These are phyloP conservation scores for Aquilaria sinensis DNA, from an alignment of 345 rosid species.

Conservation along the genomic window DNA sequence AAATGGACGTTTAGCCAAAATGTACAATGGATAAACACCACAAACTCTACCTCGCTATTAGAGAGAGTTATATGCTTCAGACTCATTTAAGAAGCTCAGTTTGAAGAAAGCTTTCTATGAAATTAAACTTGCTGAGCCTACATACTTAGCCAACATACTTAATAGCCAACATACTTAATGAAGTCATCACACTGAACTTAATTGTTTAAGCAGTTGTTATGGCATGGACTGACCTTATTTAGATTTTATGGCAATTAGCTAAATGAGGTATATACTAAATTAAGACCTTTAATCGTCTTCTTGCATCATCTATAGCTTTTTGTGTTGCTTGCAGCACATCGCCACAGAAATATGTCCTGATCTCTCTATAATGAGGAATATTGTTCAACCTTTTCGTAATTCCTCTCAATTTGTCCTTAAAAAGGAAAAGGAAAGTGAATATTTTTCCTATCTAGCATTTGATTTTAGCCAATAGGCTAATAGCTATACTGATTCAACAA, in stretches of 20 bases:
- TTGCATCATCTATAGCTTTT: constrained; percentile 69
- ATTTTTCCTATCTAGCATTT: background rate
- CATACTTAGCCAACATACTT: too few relatives aligned
- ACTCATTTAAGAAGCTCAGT: too few relatives aligned
- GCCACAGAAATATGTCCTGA: constrained; percentile 76
- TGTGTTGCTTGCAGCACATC: constrained; percentile 78
- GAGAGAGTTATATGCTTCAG: too few relatives aligned
- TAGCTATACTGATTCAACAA: background rate
- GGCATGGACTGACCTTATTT: background rate
- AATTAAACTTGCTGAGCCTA: too few relatives aligned
- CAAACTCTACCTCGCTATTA: too few relatives aligned
- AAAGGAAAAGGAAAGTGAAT: constrained; percentile 24
- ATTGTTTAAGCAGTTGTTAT: background rate
- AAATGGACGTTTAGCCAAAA: too few relatives aligned
- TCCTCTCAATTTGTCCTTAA: constrained; percentile 86
- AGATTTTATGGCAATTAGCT: constrained; percentile 5
- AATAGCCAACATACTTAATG: too few relatives aligned
- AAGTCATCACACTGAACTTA: too few relatives aligned
- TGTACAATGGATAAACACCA: too few relatives aligned
- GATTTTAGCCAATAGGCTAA: background rate
- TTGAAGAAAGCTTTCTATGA: too few relatives aligned
- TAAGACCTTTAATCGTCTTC: constrained; percentile 66
- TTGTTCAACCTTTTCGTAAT: constrained; percentile 90
- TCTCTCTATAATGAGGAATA: constrained; percentile 92
- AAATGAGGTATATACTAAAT: constrained; percentile 6